Evolutionary conservation across 176 grass and related monocot genomes (phyloP).

Genomic region (Tuctoria greenei): DNA sequence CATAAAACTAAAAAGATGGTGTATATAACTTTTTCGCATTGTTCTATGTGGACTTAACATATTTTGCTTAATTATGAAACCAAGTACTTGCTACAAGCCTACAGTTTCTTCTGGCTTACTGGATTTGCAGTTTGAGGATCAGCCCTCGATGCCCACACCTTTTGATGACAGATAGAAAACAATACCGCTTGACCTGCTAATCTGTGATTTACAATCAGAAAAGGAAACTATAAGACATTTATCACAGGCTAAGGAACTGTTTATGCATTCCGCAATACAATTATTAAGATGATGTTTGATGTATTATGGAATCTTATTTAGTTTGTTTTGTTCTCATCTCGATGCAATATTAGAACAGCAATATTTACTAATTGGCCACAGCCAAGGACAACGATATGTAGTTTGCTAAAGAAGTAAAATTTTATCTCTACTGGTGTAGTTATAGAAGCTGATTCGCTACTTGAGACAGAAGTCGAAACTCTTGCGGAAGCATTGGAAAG

Average conservation of each 20-base stretch:
- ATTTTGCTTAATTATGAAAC: slow-evolving; percentile 21
- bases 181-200: neutral
- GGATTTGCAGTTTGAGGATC: neutral
- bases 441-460: slow-evolving; percentile 83
- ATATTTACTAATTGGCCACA: slow-evolving; percentile 11
- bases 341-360: slow-evolving; percentile 9
- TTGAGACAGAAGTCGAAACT: slow-evolving; percentile 86
- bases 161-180: slow-evolving; percentile 3
- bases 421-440: slow-evolving; percentile 45
- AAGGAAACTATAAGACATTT: neutral
- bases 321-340: slow-evolving; percentile 1
- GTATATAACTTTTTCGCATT: neutral
- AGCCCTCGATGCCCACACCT: neutral
- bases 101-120: neutral
- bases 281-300: neutral
- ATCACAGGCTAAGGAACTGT: neutral
- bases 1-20: slow-evolving; percentile 5
- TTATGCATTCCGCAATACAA: neutral
- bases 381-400: slow-evolving; percentile 21
- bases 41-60: slow-evolving; percentile 3
- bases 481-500: slow-evolving; percentile 95
- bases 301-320: neutral
- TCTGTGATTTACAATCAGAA: slow-evolving; percentile 3
- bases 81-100: neutral
- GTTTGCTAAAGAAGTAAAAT: slow-evolving; percentile 3